These are phyloP conservation scores for Quercus wislizeni DNA, from an alignment of 306 rosid species.

Conservation along the genomic window DNA sequence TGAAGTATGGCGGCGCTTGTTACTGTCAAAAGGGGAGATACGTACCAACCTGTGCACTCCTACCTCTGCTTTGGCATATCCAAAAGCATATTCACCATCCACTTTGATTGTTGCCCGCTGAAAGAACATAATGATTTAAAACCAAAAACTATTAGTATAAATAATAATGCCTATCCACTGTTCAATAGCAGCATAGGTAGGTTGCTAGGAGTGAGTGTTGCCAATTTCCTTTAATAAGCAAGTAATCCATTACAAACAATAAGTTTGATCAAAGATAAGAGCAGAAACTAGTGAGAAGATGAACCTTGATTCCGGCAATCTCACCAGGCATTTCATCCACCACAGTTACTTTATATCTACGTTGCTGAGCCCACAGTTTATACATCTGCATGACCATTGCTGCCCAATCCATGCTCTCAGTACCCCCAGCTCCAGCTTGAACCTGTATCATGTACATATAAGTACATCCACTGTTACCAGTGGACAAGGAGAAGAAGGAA, in stretches of 20 bases:
- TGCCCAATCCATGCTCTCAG: conserved; percentile 99
- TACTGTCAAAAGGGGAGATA: conserved; percentile 92
- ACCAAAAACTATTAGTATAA: conserved; percentile 17
- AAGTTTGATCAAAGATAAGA: not conserved
- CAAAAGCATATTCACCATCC: conserved; percentile 92
- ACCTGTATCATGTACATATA: conserved; percentile 45
- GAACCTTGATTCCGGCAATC: conserved; percentile 98
- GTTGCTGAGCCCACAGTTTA: conserved; percentile 74
- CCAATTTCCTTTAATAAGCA: not conserved
- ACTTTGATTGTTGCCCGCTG: conserved; percentile 95
- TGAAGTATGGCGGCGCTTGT: conserved; percentile 90
- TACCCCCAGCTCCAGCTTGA: conserved; percentile 99
- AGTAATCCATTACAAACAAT: not conserved
- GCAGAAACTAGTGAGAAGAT: conserved; percentile 40
- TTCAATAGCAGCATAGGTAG: not conserved
- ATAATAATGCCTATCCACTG: not conserved
- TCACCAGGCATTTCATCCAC: conserved; percentile 97
- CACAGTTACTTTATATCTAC: conserved; percentile 64
- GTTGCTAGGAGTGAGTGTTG: not conserved
- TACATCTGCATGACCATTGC: conserved; percentile 97
- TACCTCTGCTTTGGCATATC: conserved; percentile 97
- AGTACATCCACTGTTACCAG: conserved; percentile 2
- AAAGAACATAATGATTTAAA: conserved; percentile 27
- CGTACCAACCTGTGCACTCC: conserved; percentile 97
- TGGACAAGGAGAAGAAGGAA: not conserved